Percentiles rank a stretch among this genome's conserved stretches.
phyloP scores from a whole-genome alignment of 176 grass and related monocot species.

The Musa troglodytarum region DNA sequence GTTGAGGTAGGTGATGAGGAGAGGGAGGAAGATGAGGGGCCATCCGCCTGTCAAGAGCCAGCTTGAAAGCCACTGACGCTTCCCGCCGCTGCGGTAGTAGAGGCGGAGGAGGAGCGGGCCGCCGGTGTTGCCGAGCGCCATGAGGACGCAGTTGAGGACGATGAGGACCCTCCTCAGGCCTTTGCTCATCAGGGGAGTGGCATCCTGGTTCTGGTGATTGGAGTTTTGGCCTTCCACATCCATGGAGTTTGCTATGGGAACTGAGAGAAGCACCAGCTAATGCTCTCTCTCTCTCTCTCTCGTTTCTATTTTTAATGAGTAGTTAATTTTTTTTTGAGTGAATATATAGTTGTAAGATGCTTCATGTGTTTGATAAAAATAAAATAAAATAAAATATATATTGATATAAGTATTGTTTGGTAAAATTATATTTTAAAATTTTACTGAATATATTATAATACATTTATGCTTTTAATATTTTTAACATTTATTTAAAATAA shows the following conservation, averaged over 20 bases:
- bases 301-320: no score
- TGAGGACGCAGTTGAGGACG: slow-evolving; percentile 43
- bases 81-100: slow-evolving; percentile 63
- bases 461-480: no score
- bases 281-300: no score
- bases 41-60: slow-evolving; percentile 44
- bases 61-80: slow-evolving; percentile 57
- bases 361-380: no score
- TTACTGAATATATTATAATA: no score
- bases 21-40: slow-evolving; percentile 51
- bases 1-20: slow-evolving; percentile 33
- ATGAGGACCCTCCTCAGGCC: slow-evolving; percentile 24
- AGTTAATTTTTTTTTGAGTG: no score
- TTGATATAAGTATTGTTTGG: no score
- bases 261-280: no score
- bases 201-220: slow-evolving; percentile 22
- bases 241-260: neutral
- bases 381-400: no score
- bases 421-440: no score
- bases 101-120: slow-evolving; percentile 55
- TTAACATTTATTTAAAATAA: no score
- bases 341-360: no score
- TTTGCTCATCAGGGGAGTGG: neutral
- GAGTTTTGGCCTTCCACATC: neutral
- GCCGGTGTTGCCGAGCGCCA: slow-evolving; percentile 42